Evolutionary conservation across 441 rosid species (phyloP).

Genomic region (Aleurites moluccanus): DNA sequence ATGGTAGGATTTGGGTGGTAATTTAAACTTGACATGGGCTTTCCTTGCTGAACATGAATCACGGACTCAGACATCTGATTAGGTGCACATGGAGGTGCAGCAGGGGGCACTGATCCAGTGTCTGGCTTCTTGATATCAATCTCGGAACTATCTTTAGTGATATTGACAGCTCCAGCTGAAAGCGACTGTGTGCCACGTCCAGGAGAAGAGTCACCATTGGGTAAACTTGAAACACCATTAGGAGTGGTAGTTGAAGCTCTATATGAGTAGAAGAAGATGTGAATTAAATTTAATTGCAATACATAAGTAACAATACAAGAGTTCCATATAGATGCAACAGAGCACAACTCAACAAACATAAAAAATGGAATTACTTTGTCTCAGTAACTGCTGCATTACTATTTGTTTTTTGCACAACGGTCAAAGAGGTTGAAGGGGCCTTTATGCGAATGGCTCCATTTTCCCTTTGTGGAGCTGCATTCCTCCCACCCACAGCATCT

Average conservation of each 20-base stretch:
- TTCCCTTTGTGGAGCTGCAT: slow-evolving; percentile 51
- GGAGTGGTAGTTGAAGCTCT: slow-evolving; percentile 36
- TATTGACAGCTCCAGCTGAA: slow-evolving; percentile 22
- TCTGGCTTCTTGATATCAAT: slow-evolving; percentile 31
- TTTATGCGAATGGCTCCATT: slow-evolving; percentile 46
- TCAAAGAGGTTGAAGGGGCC: slow-evolving; percentile 31
- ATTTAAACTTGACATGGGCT: slow-evolving; percentile 27
- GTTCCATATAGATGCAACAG: neutral
- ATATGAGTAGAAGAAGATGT: slow-evolving; percentile 17
- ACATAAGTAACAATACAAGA: slow-evolving; percentile 11
- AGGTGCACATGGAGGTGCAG: slow-evolving; percentile 29
- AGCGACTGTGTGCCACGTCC: slow-evolving; percentile 24
- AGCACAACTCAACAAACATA: slow-evolving; percentile 1
- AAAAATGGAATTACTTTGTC: slow-evolving; percentile 42
- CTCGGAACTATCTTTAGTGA: slow-evolving; percentile 29
- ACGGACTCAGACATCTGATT: neutral
- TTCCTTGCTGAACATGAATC: slow-evolving; percentile 38
- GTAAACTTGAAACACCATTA: slow-evolving; percentile 42
- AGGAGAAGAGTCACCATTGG: slow-evolving; percentile 41
- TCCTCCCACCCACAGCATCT: slow-evolving; percentile 53
- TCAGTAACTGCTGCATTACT: slow-evolving; percentile 32
- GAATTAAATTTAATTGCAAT: neutral
- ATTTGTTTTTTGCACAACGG: slow-evolving; percentile 40
- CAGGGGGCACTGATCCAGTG: slow-evolving; percentile 14
- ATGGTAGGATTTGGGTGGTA: slow-evolving; percentile 28